Conservation (phyloP, 768 basidiomycete species). For the Mycena rosella region DNA sequence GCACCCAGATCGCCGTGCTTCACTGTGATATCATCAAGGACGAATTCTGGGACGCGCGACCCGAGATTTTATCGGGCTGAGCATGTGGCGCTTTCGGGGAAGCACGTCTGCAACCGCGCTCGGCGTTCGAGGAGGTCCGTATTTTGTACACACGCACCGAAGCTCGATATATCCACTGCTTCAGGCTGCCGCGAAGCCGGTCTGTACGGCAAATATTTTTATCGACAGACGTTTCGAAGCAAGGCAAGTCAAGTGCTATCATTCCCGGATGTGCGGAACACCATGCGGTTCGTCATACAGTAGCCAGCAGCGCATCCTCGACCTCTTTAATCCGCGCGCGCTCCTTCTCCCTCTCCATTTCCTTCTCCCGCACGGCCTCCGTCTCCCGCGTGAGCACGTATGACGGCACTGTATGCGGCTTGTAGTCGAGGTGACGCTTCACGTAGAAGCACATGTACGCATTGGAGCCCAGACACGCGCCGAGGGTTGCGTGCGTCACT, state of each 20-base stretch:
- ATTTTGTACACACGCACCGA: too few relatives aligned
- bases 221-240: too few relatives aligned
- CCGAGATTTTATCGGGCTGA: slow-evolving; percentile 62
- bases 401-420: slow-evolving; percentile 74
- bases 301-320: slow-evolving; percentile 24
- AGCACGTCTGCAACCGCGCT: too few relatives aligned
- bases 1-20: slow-evolving; percentile 65
- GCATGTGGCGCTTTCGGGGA: not conserved
- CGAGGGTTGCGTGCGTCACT: slow-evolving; percentile 79
- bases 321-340: slow-evolving; percentile 22
- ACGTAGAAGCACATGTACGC: slow-evolving; percentile 98
- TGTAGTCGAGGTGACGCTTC: slow-evolving; percentile 90
- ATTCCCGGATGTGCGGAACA: too few relatives aligned
- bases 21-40: slow-evolving; percentile 90
- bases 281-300: not conserved
- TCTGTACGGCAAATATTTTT: too few relatives aligned
- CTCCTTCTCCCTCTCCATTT: slow-evolving; percentile 42
- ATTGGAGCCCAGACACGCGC: slow-evolving; percentile 75
- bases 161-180: too few relatives aligned
- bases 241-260: too few relatives aligned
- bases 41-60: slow-evolving; percentile 80
- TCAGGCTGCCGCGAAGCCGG: too few relatives aligned
- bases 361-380: slow-evolving; percentile 68
- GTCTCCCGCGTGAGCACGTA: slow-evolving; percentile 76
- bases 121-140: too few relatives aligned